These are phyloP conservation scores for Henckelia pumila DNA, from an alignment of 257 asterid species.

Conservation along the genomic window DNA sequence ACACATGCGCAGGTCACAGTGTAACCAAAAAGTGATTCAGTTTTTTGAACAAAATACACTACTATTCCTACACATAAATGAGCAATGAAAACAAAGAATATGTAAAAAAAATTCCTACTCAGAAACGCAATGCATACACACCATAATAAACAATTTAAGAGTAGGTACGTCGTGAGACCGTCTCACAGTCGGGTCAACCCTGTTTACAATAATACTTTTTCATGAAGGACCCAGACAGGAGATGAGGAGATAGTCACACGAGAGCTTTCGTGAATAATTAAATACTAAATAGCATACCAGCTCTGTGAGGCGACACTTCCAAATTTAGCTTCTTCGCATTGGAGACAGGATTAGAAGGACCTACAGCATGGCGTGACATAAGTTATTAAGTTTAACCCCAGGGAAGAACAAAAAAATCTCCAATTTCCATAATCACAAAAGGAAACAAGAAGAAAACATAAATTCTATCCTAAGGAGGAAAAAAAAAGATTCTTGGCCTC, in stretches of 20 bases:
- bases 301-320: conserved; percentile 94
- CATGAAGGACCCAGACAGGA: no score
- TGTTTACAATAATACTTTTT: no score
- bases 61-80: neutral
- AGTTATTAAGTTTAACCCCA: conserved; percentile 1
- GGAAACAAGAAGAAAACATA: neutral
- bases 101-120: neutral
- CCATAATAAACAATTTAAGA: no score
- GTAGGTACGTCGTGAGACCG: no score
- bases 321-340: conserved; percentile 48
- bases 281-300: conserved; percentile 47
- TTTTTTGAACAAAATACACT: neutral
- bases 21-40: no score
- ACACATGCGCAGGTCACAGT: no score
- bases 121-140: conserved; percentile 2
- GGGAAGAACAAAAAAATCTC: neutral
- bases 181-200: no score
- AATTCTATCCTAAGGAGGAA: neutral
- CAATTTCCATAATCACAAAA: neutral
- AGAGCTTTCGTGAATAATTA: no score
- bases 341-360: conserved; percentile 33
- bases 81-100: neutral
- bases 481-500: neutral
- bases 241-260: no score
- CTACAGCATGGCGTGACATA: conserved; percentile 31